These are phyloP conservation scores for Fusarium tricinctum DNA, from an alignment of 2,329 filamentous ascomycete genomes.

Conservation along the genomic window DNA sequence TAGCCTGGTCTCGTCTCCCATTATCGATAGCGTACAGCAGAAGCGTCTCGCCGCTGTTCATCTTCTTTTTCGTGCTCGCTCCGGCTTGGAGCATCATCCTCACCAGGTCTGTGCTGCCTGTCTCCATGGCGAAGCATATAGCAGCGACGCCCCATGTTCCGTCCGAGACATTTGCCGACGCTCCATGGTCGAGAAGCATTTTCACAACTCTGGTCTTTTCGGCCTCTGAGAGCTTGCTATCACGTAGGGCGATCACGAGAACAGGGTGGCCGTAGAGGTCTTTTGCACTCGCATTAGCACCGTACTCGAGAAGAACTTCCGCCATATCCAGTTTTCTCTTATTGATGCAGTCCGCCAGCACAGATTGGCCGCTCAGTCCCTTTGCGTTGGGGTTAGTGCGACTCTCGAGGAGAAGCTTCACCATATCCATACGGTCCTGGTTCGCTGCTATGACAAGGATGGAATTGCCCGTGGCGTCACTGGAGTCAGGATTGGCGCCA, in stretches of 20 bases:
- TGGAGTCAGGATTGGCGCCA: constrained; percentile 55
- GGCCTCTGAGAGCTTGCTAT: constrained; percentile 43
- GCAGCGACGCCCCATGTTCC: constrained; percentile 38
- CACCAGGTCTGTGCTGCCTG: constrained; percentile 45
- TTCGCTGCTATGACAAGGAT: constrained; percentile 51
- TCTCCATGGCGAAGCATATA: constrained; percentile 49
- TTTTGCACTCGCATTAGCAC: constrained; percentile 53
- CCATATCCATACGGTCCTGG: constrained; percentile 50
- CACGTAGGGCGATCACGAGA: constrained; percentile 51
- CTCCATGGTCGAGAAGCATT: constrained; percentile 54
- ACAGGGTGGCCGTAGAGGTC: constrained; percentile 53
- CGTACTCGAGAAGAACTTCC: constrained; percentile 52
- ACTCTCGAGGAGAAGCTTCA: constrained; percentile 52
- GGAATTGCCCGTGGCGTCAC: constrained; percentile 51
- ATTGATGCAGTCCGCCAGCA: constrained; percentile 53
- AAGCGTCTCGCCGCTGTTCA: constrained; percentile 51
- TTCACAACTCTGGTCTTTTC: constrained; percentile 49
- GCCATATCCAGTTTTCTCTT: constrained; percentile 53
- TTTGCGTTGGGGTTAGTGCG: constrained; percentile 53
- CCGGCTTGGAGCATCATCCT: constrained; percentile 51
- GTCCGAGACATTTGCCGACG: constrained; percentile 50
- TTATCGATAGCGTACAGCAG: constrained; percentile 52
- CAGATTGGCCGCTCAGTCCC: constrained; percentile 51
- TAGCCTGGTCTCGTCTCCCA: constrained; percentile 41
- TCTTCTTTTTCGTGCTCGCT: constrained; percentile 47